A percentile compares a stretch with the other conserved stretches of the same genome.
These are phyloP conservation scores for Pezicula radicicola DNA, from an alignment of 2,329 filamentous ascomycete genomes.

Conservation along the genomic window DNA sequence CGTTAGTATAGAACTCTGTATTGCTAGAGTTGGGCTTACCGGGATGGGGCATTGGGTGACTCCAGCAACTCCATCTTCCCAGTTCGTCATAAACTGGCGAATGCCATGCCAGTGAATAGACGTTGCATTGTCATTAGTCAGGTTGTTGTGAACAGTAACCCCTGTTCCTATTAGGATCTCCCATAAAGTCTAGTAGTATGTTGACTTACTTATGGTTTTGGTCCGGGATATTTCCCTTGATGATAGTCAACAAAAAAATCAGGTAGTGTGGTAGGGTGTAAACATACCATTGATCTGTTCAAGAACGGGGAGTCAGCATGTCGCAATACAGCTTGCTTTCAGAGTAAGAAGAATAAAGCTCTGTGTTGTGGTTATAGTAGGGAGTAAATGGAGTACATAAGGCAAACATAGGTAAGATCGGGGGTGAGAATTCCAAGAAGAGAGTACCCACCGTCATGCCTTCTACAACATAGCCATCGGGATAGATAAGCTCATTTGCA, in stretches of 20 bases:
- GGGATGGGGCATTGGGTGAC: not conserved
- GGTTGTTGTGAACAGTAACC: constrained; percentile 6
- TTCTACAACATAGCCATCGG: not conserved
- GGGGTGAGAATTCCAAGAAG: too few species aligned
- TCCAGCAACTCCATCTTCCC: constrained; percentile 2
- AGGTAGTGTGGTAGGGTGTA: not conserved
- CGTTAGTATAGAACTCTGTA: not conserved
- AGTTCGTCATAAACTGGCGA: not conserved
- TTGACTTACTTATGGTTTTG: not conserved
- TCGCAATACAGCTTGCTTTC: too few species aligned
- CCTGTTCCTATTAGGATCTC: not conserved
- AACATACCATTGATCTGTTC: not conserved
- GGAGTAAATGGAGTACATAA: too few species aligned
- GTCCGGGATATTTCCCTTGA: constrained; percentile 4
- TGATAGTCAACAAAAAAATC: too few species aligned
- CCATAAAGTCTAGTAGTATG: not conserved
- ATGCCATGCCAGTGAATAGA: constrained; percentile 5
- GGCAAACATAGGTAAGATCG: too few species aligned
- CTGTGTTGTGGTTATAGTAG: too few species aligned
- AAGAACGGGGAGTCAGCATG: too few species aligned
- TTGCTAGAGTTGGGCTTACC: not conserved
- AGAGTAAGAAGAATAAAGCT: too few species aligned
- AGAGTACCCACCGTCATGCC: not conserved
- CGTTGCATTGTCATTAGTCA: constrained; percentile 14
- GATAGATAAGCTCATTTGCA: too few species aligned